Conservation (phyloP, 2,329 filamentous ascomycete genomes). For the Geoglossum cookeanum region DNA sequence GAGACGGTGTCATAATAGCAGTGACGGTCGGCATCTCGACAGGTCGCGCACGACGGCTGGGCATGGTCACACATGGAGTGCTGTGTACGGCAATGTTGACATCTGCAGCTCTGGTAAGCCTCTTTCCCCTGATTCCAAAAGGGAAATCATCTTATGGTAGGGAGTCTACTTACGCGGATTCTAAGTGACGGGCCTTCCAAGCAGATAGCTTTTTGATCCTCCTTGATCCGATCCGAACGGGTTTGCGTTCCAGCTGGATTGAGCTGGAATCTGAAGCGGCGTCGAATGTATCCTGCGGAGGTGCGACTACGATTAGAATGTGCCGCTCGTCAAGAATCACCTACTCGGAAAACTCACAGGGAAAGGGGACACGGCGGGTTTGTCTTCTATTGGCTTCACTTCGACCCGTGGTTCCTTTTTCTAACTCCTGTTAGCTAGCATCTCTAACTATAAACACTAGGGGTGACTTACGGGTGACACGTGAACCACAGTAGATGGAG, state of each 20-base stretch:
- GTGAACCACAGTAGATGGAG: background rate
- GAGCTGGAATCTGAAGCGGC: background rate
- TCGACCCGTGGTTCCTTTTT: background rate
- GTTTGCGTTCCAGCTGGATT: background rate
- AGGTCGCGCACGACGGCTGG: background rate
- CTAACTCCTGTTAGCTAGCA: background rate
- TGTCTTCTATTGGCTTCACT: background rate
- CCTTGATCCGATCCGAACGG: background rate
- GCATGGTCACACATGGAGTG: background rate
- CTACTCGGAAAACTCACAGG: background rate
- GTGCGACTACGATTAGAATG: background rate
- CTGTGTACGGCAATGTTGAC: background rate
- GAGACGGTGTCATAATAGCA: background rate
- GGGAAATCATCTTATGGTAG: too few species aligned
- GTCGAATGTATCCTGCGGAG: background rate
- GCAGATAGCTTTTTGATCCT: background rate
- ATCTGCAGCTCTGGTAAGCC: background rate
- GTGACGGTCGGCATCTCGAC: background rate
- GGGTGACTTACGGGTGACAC: background rate
- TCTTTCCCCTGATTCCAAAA: background rate
- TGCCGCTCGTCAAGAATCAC: background rate
- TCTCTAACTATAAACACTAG: background rate
- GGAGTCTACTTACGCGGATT: background rate
- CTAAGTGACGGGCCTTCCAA: background rate
- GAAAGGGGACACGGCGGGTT: background rate